Percentiles rank a stretch among this genome's conserved stretches.
These are phyloP conservation scores for Aspergillus carlsbadensis DNA, from an alignment of 495 filamentous ascomycete species.

Conservation along the genomic window DNA sequence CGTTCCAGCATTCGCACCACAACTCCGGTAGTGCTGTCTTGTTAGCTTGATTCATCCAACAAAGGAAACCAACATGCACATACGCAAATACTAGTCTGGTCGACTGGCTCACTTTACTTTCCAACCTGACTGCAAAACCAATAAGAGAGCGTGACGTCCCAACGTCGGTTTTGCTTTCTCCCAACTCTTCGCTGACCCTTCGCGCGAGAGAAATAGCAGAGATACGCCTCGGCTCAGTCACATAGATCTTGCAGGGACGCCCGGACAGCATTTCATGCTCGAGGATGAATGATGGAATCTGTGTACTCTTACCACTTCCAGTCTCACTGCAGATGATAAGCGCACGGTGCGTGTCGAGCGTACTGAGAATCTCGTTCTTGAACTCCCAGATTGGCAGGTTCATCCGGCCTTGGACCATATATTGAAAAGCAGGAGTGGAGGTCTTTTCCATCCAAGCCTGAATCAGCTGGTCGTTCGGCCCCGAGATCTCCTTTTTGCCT, in stretches of 20 bases:
- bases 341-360: conserved; percentile 74
- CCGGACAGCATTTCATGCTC: conserved; percentile 83
- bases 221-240: conserved; percentile 93
- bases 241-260: conserved; percentile 85
- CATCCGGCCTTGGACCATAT: conserved; percentile 56
- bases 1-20: conserved; percentile 96
- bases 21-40: conserved; percentile 65
- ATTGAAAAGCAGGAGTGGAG: conserved; percentile 52
- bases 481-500: conserved; percentile 39
- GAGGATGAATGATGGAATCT: conserved; percentile 87
- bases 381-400: conserved; percentile 89
- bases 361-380: conserved; percentile 67
- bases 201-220: conserved; percentile 91
- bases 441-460: conserved; percentile 71
- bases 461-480: conserved; percentile 50
- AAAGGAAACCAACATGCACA: conserved; percentile 17
- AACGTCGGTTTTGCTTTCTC: conserved; percentile 76
- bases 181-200: conserved; percentile 91
- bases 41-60: conserved; percentile 16
- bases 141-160: conserved; percentile 82
- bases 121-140: conserved; percentile 90
- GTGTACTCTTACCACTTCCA: conserved; percentile 95
- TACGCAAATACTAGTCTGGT: conserved; percentile 85
- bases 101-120: conserved; percentile 75
- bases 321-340: conserved; percentile 94